Evolutionary conservation across 371 early-diverging fungal genomes (phyloP).

Genomic region (Phascolomyces articulosus): DNA sequence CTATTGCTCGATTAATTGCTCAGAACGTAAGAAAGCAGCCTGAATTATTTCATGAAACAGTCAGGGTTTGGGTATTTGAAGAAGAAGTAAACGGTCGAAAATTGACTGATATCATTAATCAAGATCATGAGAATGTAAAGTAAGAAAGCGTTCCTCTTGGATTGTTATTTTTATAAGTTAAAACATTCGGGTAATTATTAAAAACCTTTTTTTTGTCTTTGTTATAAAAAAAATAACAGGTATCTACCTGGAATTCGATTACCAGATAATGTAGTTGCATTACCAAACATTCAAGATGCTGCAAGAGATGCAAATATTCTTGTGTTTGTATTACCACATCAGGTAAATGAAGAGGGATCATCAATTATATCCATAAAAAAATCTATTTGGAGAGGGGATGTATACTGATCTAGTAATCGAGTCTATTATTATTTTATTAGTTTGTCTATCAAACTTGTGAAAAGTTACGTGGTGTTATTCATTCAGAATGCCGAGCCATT

Average conservation of each 20-base stretch:
- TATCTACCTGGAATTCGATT: constrained; percentile 90
- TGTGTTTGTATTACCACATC: constrained; percentile 98
- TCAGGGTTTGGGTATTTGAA: constrained; percentile 95
- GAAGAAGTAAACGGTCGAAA: constrained; percentile 83
- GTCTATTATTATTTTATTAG: constrained; percentile 19
- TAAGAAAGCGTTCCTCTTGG: constrained; percentile 27
- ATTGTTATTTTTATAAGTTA: background rate
- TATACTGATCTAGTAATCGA: no score
- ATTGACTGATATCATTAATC: constrained; percentile 94
- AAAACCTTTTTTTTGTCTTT: no score
- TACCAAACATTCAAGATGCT: constrained; percentile 73
- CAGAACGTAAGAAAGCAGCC: constrained; percentile 70
- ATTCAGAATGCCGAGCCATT: constrained; percentile 77
- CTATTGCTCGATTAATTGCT: constrained; percentile 92
- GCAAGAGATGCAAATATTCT: constrained; percentile 83
- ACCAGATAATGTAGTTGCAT: constrained; percentile 84
- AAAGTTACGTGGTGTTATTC: constrained; percentile 64
- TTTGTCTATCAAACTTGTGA: constrained; percentile 81
- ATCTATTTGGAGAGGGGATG: no score
- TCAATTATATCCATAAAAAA: no score
- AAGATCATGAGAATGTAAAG: constrained; percentile 92
- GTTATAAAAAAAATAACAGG: no score
- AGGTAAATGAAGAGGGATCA: constrained; percentile 27
- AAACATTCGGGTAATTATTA: background rate
- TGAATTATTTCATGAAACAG: constrained; percentile 73